A percentile compares a stretch with the other conserved stretches of the same genome.
Evolutionary conservation across 225 moss, liverwort and hornwort genomes (phyloP).

Genomic region (Marchantia paleacea): DNA sequence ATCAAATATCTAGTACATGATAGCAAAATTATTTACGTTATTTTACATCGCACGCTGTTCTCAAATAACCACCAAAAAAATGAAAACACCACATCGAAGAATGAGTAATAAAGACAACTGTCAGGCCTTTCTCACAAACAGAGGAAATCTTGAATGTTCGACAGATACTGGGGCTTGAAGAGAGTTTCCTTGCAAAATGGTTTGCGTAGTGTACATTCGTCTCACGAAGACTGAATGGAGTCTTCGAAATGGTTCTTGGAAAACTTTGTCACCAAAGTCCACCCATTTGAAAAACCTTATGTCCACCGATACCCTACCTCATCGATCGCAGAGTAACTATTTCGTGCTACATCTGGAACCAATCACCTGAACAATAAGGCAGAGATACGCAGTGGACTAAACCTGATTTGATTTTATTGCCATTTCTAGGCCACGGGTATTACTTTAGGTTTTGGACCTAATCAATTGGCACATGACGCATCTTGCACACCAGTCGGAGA

Average conservation of each 20-base stretch:
- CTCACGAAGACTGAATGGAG: neutral
- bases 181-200: neutral
- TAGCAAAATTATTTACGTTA: no score
- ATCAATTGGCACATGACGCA: constrained; percentile 81
- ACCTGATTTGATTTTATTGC: neutral
- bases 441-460: constrained; percentile 7
- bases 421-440: neutral
- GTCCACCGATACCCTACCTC: neutral
- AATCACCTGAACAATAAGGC: neutral
- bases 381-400: neutral
- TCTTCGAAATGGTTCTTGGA: neutral
- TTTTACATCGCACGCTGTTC: no score
- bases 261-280: neutral
- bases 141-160: no score
- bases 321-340: neutral
- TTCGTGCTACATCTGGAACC: neutral
- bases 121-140: no score
- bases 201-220: constrained; percentile 2
- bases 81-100: no score
- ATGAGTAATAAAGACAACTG: no score
- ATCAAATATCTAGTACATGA: no score
- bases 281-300: neutral
- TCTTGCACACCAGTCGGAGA: constrained; percentile 87
- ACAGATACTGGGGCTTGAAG: no score
- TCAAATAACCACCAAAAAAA: no score